phyloP scores from a whole-genome alignment of 192 early-diverging fungal species.

The Mortierella alpina region DNA sequence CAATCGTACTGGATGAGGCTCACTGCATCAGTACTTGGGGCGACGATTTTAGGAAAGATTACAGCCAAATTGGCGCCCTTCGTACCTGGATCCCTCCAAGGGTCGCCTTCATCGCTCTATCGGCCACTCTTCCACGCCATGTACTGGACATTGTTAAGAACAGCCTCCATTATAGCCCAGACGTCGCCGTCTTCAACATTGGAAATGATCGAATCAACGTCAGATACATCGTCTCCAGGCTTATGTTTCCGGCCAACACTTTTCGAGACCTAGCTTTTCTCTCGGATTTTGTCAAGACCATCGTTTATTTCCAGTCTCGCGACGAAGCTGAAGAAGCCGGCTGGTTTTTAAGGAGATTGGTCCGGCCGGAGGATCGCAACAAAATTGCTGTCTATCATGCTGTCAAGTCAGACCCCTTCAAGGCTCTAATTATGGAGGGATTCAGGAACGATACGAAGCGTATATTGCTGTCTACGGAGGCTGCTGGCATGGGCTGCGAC shows the following conservation, averaged over 20 bases:
- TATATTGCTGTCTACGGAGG: slow-evolving; percentile 24
- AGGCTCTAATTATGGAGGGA: background rate
- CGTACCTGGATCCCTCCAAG: background rate
- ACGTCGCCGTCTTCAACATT: background rate
- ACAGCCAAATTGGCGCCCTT: slow-evolving; percentile 1
- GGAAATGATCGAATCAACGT: slow-evolving; percentile 23
- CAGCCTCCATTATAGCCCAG: background rate
- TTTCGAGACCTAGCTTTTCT: slow-evolving; percentile 11
- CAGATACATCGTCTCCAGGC: background rate
- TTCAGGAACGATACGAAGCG: slow-evolving; percentile 2
- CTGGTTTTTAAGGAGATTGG: background rate
- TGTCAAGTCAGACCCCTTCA: background rate
- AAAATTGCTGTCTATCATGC: slow-evolving; percentile 9
- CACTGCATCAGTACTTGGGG: slow-evolving; percentile 20
- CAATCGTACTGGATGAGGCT: slow-evolving; percentile 28
- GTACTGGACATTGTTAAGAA: background rate
- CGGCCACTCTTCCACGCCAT: slow-evolving; percentile 13
- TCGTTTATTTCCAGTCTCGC: slow-evolving; percentile 16
- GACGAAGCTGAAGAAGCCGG: background rate
- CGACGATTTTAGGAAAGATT: slow-evolving; percentile 1
- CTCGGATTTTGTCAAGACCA: slow-evolving; percentile 15
- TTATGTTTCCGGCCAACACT: background rate
- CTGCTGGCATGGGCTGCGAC: slow-evolving; percentile 29
- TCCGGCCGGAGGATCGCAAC: background rate
- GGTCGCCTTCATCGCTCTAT: slow-evolving; percentile 12